phyloP scores from a whole-genome alignment of 345 rosid species.

The Eucalyptus paniculata region DNA sequence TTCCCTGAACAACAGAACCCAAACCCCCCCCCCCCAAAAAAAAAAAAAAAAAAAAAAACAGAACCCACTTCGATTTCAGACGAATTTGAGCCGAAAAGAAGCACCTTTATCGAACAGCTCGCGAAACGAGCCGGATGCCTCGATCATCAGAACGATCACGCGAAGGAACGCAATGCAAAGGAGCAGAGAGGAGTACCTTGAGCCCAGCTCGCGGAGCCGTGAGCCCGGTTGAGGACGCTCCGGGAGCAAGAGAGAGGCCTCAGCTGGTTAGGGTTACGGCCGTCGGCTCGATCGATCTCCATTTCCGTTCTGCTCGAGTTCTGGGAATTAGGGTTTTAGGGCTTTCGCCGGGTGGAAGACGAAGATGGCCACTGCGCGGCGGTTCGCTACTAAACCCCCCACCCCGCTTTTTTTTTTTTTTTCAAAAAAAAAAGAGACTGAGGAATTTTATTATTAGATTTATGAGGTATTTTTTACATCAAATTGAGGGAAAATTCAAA shows the following conservation, averaged over 20 bases:
- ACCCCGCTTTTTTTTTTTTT: background rate
- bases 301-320: background rate
- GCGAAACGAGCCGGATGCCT: background rate
- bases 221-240: conserved; percentile 71
- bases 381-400: background rate
- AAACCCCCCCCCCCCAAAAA: background rate
- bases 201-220: conserved; percentile 95
- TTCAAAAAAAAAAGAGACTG: no score
- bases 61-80: background rate
- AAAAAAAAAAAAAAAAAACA: background rate
- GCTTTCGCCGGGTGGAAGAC: background rate
- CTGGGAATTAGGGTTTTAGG: background rate
- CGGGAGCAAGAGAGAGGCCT: conserved; percentile 75
- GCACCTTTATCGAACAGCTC: background rate
- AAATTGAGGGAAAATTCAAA: no score
- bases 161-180: background rate
- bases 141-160: background rate
- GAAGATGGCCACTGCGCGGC: background rate
- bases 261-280: conserved; percentile 55
- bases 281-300: conserved; percentile 62
- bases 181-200: conserved; percentile 37
- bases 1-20: conserved; percentile 32
- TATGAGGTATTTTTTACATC: background rate
- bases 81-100: background rate
- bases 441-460: background rate